A percentile compares a stretch with the other conserved stretches of the same genome.
Evolutionary conservation across 2,329 filamentous ascomycete species (phyloP).

Genomic region (Trichoderma hamatum): DNA sequence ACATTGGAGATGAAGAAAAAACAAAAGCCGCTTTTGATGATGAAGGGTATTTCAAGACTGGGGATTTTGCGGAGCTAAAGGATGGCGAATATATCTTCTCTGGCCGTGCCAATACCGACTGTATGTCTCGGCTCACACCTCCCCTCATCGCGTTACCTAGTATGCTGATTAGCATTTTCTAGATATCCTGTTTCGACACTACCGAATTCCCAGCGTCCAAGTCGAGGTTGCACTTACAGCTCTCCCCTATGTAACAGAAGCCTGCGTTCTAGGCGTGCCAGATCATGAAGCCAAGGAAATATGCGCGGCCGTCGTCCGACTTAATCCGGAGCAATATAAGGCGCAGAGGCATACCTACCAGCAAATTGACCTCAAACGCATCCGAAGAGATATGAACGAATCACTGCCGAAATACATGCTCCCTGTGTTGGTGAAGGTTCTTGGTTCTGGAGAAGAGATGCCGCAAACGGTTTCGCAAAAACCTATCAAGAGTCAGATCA

Average conservation of each 20-base stretch:
- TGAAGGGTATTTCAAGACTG: constrained; percentile 91
- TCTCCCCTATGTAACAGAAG: constrained; percentile 32
- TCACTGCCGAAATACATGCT: constrained; percentile 29
- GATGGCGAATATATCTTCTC: constrained; percentile 32
- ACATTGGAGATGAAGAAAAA: constrained; percentile 65
- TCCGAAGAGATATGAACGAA: constrained; percentile 28
- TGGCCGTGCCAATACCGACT: constrained; percentile 31
- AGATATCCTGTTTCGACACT: constrained; percentile 27
- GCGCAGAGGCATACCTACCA: not conserved
- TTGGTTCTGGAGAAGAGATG: constrained; percentile 28
- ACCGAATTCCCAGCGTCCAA: constrained; percentile 26
- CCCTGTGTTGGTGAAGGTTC: constrained; percentile 29
- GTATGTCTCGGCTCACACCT: constrained; percentile 22
- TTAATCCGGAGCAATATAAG: constrained; percentile 15
- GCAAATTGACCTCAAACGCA: constrained; percentile 20
- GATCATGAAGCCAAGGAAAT: constrained; percentile 30
- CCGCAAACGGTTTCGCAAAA: constrained; percentile 30
- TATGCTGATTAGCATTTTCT: constrained; percentile 9
- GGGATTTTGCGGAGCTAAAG: constrained; percentile 76
- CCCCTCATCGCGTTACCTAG: not conserved
- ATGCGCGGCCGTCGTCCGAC: constrained; percentile 31
- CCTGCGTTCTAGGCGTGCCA: constrained; percentile 31
- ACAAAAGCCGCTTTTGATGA: constrained; percentile 75
- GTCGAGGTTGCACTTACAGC: constrained; percentile 30
- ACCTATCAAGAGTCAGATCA: constrained; percentile 27